These are phyloP conservation scores for Fusarium subtropicale DNA, from an alignment of 2,329 filamentous ascomycete genomes.

Conservation along the genomic window DNA sequence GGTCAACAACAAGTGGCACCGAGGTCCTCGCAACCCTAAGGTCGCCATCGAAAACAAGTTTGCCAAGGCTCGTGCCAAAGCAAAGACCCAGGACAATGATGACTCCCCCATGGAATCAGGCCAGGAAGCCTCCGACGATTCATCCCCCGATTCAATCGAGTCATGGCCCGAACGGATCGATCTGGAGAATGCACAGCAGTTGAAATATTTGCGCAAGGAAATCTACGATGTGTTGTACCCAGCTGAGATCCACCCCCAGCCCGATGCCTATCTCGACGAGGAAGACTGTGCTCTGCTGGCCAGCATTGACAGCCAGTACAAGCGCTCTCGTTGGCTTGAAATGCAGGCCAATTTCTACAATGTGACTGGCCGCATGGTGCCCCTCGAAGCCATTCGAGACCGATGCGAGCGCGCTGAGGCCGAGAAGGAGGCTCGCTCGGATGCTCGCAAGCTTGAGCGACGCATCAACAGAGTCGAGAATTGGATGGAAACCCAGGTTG, in stretches of 20 bases:
- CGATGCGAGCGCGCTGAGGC: slow-evolving; percentile 50
- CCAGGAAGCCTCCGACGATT: slow-evolving; percentile 47
- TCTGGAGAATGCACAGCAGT: slow-evolving; percentile 41
- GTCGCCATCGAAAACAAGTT: slow-evolving; percentile 38
- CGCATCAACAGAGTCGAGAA: slow-evolving; percentile 30
- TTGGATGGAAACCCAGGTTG: slow-evolving; percentile 34
- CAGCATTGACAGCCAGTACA: slow-evolving; percentile 50
- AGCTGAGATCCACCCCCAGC: slow-evolving; percentile 26
- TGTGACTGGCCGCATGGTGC: slow-evolving; percentile 56
- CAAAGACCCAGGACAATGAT: slow-evolving; percentile 14
- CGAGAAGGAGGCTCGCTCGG: slow-evolving; percentile 14
- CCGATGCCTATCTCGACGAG: slow-evolving; percentile 45
- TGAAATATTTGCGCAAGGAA: slow-evolving; percentile 50
- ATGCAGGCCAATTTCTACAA: slow-evolving; percentile 60
- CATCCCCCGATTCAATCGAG: slow-evolving; percentile 37
- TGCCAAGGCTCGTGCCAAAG: slow-evolving; percentile 30
- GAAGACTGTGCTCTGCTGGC: slow-evolving; percentile 54
- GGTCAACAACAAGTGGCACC: slow-evolving; percentile 33
- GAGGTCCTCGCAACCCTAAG: slow-evolving; percentile 37
- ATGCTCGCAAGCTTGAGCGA: slow-evolving; percentile 1
- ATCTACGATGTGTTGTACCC: slow-evolving; percentile 51
- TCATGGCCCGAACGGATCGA: slow-evolving; percentile 30
- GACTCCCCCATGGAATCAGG: slow-evolving; percentile 38
- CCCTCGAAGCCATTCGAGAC: slow-evolving; percentile 52
- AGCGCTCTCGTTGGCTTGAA: slow-evolving; percentile 54